Evolutionary conservation across 2,329 filamentous ascomycete genomes (phyloP).

Genomic region (Ophiostoma montium): DNA sequence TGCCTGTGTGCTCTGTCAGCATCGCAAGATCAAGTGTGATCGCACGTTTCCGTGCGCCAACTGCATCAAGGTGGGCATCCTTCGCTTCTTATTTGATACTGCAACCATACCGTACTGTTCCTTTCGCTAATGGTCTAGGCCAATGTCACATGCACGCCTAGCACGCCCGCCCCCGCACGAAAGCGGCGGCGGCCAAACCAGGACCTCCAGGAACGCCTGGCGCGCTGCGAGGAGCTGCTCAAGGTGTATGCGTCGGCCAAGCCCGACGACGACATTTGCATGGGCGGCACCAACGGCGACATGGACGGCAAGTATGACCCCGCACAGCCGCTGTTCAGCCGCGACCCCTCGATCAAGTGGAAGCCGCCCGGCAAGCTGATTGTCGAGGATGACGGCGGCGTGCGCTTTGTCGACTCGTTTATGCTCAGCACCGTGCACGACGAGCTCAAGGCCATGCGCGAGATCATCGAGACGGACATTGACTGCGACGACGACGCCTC

Average conservation of each 20-base stretch:
- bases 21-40: constrained; percentile 50
- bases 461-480: constrained; percentile 39
- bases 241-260: constrained; percentile 38
- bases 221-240: constrained; percentile 42
- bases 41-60: constrained; percentile 45
- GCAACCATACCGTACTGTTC: too few species aligned
- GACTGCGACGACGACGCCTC: constrained; percentile 30
- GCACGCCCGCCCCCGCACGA: constrained; percentile 43
- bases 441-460: constrained; percentile 45
- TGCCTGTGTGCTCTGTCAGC: constrained; percentile 43
- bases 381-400: constrained; percentile 38
- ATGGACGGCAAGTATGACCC: constrained; percentile 16
- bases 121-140: constrained; percentile 25
- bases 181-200: constrained; percentile 46
- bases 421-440: constrained; percentile 40
- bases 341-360: constrained; percentile 24
- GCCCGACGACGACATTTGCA: constrained; percentile 12
- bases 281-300: constrained; percentile 6
- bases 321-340: constrained; percentile 11
- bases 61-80: constrained; percentile 38
- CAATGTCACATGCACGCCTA: constrained; percentile 44
- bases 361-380: constrained; percentile 38
- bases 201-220: constrained; percentile 45
- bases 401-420: constrained; percentile 43
- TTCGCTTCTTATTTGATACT: not conserved